Evolutionary conservation across 2,329 filamentous ascomycete species (phyloP), one percentile per base, ranked within the genome.

Genomic region (Fusarium sp.): DNA sequence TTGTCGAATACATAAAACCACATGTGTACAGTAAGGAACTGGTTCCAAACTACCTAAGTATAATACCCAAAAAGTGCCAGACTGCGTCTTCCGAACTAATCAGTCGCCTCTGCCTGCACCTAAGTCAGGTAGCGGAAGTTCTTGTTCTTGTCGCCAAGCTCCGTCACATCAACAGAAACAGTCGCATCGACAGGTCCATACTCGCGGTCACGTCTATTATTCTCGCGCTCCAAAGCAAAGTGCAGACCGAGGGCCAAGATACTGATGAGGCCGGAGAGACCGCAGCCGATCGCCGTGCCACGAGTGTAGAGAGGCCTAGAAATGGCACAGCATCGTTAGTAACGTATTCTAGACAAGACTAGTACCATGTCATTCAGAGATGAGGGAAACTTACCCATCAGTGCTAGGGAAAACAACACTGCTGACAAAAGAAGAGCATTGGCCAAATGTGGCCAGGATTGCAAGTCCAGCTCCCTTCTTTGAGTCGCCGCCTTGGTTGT

Each of bases 391-490:
- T 18, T 57, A 71, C 69, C 57, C 69, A n/a, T 71, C 69, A 5
- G 31, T 35, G n/a, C 50, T 65, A 1, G 69, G 69, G 36, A 66
- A 71, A 9, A 71, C 66, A 18, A 65, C 61, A 35, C 69, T 71
- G 35, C 69, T 71, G 14, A 71, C 45, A 9, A 71, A 61, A 4
- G 69, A 71, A 5, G 69, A 71, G 10, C 69, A 71, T 22, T 71
- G 69, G 1, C 69, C 66, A 45, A 71, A 59, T 2, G 66, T 71
- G 4, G 60, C 54, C 22, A 61, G 33, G 31, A 71, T 71, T 14
- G 69, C 69, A 9, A 71, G 58, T 16, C 69, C 69, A n/a, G 69
- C 66, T 6, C 69, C 69, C 35, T 61, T 71, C 58, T 71, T 71
- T 2, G 69, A 71, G 22, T 71, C 69, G 1, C 69, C 66, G 35